phyloP scores from a whole-genome alignment of 2,329 filamentous ascomycete genomes.

The Ustulina deusta region DNA sequence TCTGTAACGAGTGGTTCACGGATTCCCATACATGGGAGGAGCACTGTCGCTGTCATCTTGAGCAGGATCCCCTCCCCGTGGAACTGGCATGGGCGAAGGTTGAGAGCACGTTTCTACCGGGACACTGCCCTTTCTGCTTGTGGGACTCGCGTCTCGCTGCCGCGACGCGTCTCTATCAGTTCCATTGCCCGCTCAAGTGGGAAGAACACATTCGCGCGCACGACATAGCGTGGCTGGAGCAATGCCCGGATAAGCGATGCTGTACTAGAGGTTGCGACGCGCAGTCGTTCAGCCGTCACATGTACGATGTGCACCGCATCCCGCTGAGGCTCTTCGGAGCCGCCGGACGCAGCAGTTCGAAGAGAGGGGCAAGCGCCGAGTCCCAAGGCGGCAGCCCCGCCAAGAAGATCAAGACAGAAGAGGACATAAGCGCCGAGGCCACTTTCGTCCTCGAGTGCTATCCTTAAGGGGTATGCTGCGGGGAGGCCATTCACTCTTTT shows the following conservation, averaged over 20 bases:
- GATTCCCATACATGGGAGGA: not conserved
- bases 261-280: not conserved
- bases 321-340: slow-evolving; percentile 1
- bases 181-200: not conserved
- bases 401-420: too few relatives aligned
- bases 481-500: too few relatives aligned
- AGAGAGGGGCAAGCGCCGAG: not conserved
- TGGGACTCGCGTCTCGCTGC: not conserved
- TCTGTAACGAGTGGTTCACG: slow-evolving; percentile 13
- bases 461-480: too few relatives aligned
- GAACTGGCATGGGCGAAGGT: slow-evolving; percentile 4
- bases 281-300: slow-evolving; percentile 4
- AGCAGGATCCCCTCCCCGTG: not conserved
- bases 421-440: too few relatives aligned
- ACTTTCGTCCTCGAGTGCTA: too few relatives aligned
- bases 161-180: not conserved
- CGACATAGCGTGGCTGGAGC: not conserved
- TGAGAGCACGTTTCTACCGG: slow-evolving; percentile 7
- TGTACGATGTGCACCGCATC: slow-evolving; percentile 13
- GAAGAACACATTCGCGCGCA: not conserved
- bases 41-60: not conserved
- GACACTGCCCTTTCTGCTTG: slow-evolving; percentile 9
- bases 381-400: not conserved
- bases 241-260: slow-evolving; percentile 8
- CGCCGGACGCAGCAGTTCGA: not conserved